Base-by-base conservation (phyloP, 2,329 filamentous ascomycete species). In the Hypoxylon sp. region DNA sequence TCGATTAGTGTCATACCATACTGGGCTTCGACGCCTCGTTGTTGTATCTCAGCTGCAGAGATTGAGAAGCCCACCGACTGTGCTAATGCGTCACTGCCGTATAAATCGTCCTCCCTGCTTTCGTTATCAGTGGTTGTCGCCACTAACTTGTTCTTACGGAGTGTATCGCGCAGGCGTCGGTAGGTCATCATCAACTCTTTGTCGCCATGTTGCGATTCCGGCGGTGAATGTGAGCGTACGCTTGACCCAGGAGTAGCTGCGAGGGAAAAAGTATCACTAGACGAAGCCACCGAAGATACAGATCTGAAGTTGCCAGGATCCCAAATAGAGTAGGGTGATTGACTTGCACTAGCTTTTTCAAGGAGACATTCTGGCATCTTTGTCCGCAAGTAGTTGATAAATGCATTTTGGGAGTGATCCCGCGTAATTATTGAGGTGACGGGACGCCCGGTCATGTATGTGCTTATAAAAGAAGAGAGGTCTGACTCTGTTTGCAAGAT, bases 1-100 rank as follows among this genome's bases (percentile, higher is more conserved):
- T 95, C 92, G 20, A 98, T 81, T 50, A 98, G 82, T 4, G 92
- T 95, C 79, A 89, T 86, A 60, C 92, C 91, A 51, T 88, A 87
- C 71, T 92, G 88, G 22, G 90, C 89, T 73, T 93, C 92, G 2
- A 94, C 85, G 6, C 96, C 96, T 74, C 96, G 91, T 78, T 98
- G 94, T 70, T 95, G 91, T 72, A 98, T 97, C 81, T 99, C 96
- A 3, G 93, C 90, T 0, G 94, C 90, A 7, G 94, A 91, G 65
- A 99, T 94, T 0, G 95, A 95, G 77, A 90, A 94, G 1, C 93
- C 95, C 13, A 98, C 89, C 1, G 89, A 84, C 64, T 86, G 85
- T 13, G 90, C 87, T 10, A 94, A 80, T 1, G 86, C 86, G 73
- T 92, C 90, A 64, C 86, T 87, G 22, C 79, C 81, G 61, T 81